These are phyloP conservation scores for Cyclospora cayetanensis DNA, from an alignment of 169 alveolate species.

Conservation along the genomic window DNA sequence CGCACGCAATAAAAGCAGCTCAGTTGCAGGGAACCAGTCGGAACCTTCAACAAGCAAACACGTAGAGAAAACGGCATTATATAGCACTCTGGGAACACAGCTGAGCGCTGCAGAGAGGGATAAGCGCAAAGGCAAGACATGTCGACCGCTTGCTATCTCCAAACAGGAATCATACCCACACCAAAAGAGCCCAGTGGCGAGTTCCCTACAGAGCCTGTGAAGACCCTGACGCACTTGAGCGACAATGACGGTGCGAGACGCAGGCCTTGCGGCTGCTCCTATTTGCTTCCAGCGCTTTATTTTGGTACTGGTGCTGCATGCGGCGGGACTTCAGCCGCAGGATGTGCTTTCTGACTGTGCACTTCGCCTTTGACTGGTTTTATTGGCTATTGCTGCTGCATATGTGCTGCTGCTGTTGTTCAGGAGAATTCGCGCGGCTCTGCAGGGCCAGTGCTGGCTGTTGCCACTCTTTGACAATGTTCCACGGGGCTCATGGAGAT, in stretches of 20 bases:
- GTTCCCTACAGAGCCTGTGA: neutral
- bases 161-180: neutral
- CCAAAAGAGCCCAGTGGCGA: neutral
- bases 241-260: neutral
- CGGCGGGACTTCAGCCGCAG: neutral
- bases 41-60: neutral
- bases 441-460: neutral
- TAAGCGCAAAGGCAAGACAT: neutral
- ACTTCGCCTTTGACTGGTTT: neutral
- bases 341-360: neutral
- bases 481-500: neutral
- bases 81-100: neutral
- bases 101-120: too few species aligned
- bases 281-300: too few species aligned
- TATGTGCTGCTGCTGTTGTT: neutral
- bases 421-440: neutral
- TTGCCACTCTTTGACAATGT: neutral
- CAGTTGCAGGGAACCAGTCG: slow-evolving; percentile 60
- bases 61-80: neutral
- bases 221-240: neutral
- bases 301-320: too few species aligned
- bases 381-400: neutral
- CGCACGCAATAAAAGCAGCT: slow-evolving; percentile 47
- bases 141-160: neutral
- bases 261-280: neutral